Evolutionary conservation across 2,329 filamentous ascomycete species (phyloP), one percentile per base, ranked within the genome.

Genomic region (Paraphaeosphaeria minitans): DNA sequence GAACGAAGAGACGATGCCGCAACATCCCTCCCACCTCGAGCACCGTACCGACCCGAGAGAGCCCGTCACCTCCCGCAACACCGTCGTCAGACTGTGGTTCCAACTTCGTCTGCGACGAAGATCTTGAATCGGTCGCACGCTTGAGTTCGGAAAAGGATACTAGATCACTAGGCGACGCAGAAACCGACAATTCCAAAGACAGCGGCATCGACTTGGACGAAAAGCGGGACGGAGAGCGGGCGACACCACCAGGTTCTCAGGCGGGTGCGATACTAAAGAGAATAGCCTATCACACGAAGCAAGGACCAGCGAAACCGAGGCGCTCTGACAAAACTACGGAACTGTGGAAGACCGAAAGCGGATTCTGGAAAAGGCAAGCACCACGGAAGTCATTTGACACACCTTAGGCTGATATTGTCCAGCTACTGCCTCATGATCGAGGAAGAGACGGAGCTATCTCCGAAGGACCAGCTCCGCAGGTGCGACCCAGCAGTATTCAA

Each of bases 381-480:
- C 21, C 37, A 48, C n/a, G 27, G 41, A 55, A n/a, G 35, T 45
- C 22, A 24, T n/a, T 37, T 21, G 21, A 35, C 22, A 10, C 21
- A 12, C 4, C 21, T 43, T 43, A 43, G 41, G 41, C 41, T 43
- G 41, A 43, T n/a, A 21, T 43, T 43, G 41, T 22, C 33, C 16
- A 64, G 58, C 21, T 66, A 61, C 55, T 65, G 56, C 33, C 4
- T 22, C 7, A 64, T 59, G 39, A 58, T 65, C 33, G 19, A 16
- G 45, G 56, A 63, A 43, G 31, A 46, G 50, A 65, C 51, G 10
- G 53, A 58, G 57, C 58, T 37, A 14, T 60, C 53, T 27, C 53
- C 46, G 48, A 54, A 63, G 29, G 52, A 59, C 48, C 52, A 55
- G 16, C 57, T 66, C 47, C 62, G 27, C 29, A 49, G 27, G 56